phyloP scores from a whole-genome alignment of 139 green algal species.

The Chlorella sp. region DNA sequence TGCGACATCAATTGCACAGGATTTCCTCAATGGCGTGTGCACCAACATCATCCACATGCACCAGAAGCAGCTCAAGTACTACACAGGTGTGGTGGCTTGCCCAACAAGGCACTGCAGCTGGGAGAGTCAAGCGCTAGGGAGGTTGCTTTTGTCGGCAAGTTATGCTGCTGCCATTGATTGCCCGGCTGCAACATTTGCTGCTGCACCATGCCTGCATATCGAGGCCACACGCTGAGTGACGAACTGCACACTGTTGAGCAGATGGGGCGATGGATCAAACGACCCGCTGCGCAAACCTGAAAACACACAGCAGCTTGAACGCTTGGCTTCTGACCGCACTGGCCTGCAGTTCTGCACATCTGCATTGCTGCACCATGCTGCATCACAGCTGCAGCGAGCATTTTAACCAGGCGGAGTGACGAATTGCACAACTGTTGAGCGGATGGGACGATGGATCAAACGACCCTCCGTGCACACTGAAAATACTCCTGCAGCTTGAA shows the following conservation, averaged over 20 bases:
- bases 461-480: no score
- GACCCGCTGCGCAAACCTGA: conserved; percentile 17
- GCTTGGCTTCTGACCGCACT: conserved; percentile 48
- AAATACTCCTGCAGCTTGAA: no score
- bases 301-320: conserved; percentile 46
- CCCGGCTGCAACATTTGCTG: not conserved
- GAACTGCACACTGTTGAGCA: conserved; percentile 24
- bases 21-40: conserved; percentile 98
- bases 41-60: conserved; percentile 97
- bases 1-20: conserved; percentile 65
- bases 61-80: conserved; percentile 91
- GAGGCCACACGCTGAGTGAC: conserved; percentile 23
- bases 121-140: not conserved
- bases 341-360: not conserved
- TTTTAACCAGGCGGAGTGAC: no score
- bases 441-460: no score
- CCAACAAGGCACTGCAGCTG: not conserved
- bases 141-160: no score
- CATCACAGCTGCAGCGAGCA: no score
- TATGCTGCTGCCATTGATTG: not conserved
- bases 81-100: conserved; percentile 64
- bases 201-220: not conserved
- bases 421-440: no score
- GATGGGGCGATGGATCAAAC: conserved; percentile 43
- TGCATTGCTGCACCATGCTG: no score